phyloP scores from a whole-genome alignment of 1,284 basidiomycete species.

The Cutaneotrichosporon sp. region DNA sequence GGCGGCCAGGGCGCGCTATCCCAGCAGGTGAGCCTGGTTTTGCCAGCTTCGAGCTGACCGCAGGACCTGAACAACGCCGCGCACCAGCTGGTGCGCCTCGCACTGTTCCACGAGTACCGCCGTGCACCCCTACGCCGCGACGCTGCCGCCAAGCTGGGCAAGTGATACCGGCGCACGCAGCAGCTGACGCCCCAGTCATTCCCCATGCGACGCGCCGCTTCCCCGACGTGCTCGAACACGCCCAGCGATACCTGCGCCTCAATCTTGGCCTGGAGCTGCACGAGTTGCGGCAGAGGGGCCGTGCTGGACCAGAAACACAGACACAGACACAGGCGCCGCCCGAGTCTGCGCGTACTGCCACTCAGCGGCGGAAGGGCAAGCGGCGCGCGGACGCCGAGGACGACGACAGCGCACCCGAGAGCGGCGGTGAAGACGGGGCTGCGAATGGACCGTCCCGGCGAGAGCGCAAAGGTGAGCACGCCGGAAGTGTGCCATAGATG shows the following conservation, averaged over 20 bases:
- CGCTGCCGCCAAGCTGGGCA: conserved; percentile 32
- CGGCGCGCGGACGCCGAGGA: conserved; percentile 16
- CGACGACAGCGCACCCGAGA: conserved; percentile 15
- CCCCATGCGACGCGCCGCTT: conserved; percentile 25
- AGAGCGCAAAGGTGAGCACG: conserved; percentile 18
- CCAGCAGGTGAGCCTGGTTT: not conserved
- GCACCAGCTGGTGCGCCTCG: conserved; percentile 35
- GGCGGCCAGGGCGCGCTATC: not conserved
- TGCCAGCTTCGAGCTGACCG: conserved; percentile 4
- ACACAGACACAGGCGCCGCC: conserved; percentile 22
- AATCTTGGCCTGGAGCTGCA: conserved; percentile 44
- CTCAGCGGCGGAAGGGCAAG: conserved; percentile 24
- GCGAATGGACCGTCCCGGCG: conserved; percentile 17
- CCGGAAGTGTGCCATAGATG: not conserved
- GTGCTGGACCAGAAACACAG: conserved; percentile 21
- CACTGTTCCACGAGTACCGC: conserved; percentile 42
- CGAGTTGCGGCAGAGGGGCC: conserved; percentile 31
- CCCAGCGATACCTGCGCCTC: conserved; percentile 27
- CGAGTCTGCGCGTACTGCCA: conserved; percentile 15
- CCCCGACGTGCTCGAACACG: conserved; percentile 26
- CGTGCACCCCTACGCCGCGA: conserved; percentile 30
- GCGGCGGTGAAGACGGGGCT: conserved; percentile 16
- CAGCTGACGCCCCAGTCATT: conserved; percentile 23
- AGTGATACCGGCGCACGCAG: conserved; percentile 4
- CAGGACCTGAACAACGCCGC: conserved; percentile 33